Base-by-base conservation (phyloP, 2,329 filamentous ascomycete genomes). In the Chlorencoelia australis region DNA sequence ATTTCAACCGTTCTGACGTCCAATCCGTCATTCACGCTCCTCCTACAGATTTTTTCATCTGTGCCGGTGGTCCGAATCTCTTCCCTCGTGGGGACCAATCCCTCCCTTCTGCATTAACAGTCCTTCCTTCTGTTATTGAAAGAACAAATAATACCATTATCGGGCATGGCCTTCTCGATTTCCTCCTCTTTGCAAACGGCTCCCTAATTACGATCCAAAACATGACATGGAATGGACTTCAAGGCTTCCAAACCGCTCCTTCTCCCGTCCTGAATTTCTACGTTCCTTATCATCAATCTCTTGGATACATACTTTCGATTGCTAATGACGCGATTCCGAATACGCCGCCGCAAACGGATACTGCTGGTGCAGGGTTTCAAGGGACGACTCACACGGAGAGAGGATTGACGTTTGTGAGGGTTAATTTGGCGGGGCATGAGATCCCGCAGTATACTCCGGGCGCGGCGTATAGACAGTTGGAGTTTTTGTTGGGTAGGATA, bases 191-290 rank as follows among this genome's bases (percentile, higher is more conserved):
- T 28, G 59, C 65, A 44, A 79, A 82, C 44, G 79, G 79, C 7
- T 74, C 74, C 0, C 61, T 82, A 3, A 58, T 79, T 29, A 69
- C 69, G 1, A 73, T 82, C 35, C 78, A 83, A 53, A 83, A 83
- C 55, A 79, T 82, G 75, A 82, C 77, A 0, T 83, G 74, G 73
- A 68, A 71, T 35, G 79, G 77, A 3, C 52, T 59, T 0, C 76
- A 79, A 46, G 79, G 79, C 0, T 82, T 84, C 61, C 67, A 71
- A 33, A 52, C 42, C 7, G 22, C 42, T 15, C 52, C 48, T 0
- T 42, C 44, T 2, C 5, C 27, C 2, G 27, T 33, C 4, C 28
- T 44, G 11, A 54, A 55, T 28, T 45, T 56, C 32, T 52, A 34
- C 27, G 44, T 54, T 3, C 53, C 53, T 7, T 51, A 52, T 22